phyloP scores from a whole-genome alignment of 2,329 filamentous ascomycete genomes.

The Fusarium piperis region DNA sequence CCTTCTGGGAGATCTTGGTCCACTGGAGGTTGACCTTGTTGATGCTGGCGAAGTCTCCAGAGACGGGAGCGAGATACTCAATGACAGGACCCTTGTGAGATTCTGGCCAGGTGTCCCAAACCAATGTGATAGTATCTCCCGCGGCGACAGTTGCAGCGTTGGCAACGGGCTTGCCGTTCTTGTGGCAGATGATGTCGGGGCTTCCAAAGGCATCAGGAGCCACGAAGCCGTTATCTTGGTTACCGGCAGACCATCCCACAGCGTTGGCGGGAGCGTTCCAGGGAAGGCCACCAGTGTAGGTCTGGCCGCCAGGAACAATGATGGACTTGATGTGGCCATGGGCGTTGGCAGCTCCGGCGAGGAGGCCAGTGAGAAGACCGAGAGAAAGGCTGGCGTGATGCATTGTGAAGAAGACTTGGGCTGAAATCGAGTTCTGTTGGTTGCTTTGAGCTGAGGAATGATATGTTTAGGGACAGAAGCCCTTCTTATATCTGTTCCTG shows the following conservation, averaged over 20 bases:
- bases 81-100: conserved; percentile 70
- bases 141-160: conserved; percentile 61
- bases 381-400: conserved; percentile 17
- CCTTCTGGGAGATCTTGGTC: conserved; percentile 68
- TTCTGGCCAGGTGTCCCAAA: conserved; percentile 74
- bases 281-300: conserved; percentile 46
- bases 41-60: conserved; percentile 61
- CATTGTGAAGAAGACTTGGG: conserved; percentile 8
- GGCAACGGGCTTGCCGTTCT: conserved; percentile 51
- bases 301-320: conserved; percentile 39
- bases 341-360: conserved; percentile 41
- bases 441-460: not conserved
- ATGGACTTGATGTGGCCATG: conserved; percentile 43
- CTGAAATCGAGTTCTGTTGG: not conserved
- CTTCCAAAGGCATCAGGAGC: conserved; percentile 51
- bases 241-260: conserved; percentile 48
- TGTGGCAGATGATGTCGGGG: conserved; percentile 61
- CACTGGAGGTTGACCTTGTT: conserved; percentile 62
- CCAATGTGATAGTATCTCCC: conserved; percentile 65
- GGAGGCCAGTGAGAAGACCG: conserved; percentile 30
- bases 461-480: not conserved
- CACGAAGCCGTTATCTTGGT: conserved; percentile 57
- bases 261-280: conserved; percentile 42
- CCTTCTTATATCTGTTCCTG: not conserved
- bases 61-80: conserved; percentile 65